Percentiles rank a stretch among this genome's conserved stretches.
Evolutionary conservation across 192 early-diverging fungal genomes (phyloP).

Genomic region (Backusella westeae): DNA sequence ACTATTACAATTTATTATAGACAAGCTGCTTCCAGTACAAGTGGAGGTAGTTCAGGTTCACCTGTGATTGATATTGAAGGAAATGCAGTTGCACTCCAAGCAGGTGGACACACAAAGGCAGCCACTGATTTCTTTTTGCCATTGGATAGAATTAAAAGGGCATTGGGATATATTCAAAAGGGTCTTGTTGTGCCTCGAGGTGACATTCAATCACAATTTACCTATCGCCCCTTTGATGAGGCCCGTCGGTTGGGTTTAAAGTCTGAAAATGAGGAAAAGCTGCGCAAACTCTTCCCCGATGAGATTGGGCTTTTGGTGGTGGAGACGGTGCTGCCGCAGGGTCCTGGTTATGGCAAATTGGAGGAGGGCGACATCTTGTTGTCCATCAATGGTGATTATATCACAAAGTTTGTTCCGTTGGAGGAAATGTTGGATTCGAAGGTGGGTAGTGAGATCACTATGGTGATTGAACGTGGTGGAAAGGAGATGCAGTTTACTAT

Average conservation of each 20-base stretch:
- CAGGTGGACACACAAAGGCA: constrained; percentile 68
- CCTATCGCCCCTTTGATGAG: constrained; percentile 77
- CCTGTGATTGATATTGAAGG: constrained; percentile 84
- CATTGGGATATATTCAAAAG: constrained; percentile 50
- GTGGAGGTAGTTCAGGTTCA: constrained; percentile 74
- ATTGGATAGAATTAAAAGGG: constrained; percentile 66
- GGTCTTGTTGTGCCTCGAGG: constrained; percentile 56
- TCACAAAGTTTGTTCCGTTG: constrained; percentile 83
- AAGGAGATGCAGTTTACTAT: constrained; percentile 57
- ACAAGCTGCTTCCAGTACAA: constrained; percentile 76
- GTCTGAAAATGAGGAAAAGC: constrained; percentile 57
- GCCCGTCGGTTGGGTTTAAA: constrained; percentile 66
- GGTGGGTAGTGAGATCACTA: constrained; percentile 54
- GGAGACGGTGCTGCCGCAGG: constrained; percentile 71
- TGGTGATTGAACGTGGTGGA: constrained; percentile 75
- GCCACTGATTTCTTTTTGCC: constrained; percentile 89
- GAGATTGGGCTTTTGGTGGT: constrained; percentile 82
- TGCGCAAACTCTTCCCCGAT: constrained; percentile 55
- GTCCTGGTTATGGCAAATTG: constrained; percentile 61
- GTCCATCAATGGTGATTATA: constrained; percentile 62
- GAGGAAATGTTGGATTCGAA: constrained; percentile 71
- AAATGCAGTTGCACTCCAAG: constrained; percentile 79
- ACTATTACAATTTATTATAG: constrained; percentile 29
- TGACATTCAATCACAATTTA: constrained; percentile 71
- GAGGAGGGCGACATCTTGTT: constrained; percentile 80